Conservation (phyloP, 2,329 filamentous ascomycete species). For the Fusarium albosuccineum region DNA sequence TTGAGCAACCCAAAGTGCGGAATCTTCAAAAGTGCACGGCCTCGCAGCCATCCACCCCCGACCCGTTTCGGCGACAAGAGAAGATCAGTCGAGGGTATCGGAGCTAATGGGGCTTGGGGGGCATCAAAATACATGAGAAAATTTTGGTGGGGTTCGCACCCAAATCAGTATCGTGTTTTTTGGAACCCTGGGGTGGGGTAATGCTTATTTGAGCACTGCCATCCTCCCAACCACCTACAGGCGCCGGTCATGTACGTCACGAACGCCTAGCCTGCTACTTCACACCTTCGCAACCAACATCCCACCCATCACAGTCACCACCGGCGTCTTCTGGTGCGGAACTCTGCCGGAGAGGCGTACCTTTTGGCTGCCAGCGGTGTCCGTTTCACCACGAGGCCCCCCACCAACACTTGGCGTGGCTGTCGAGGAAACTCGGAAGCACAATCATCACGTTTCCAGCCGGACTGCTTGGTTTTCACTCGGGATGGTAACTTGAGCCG, state of each 20-base stretch:
- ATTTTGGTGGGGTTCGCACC: too few species aligned
- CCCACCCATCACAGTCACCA: constrained; percentile 32
- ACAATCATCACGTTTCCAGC: constrained; percentile 32
- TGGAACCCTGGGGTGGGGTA: constrained; percentile 1
- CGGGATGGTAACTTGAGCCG: constrained; percentile 29
- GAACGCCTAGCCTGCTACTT: constrained; percentile 28
- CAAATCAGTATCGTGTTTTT: too few species aligned
- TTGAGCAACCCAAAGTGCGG: constrained; percentile 23
- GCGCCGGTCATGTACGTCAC: constrained; percentile 40
- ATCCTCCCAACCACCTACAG: constrained; percentile 30
- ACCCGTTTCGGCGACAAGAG: constrained; percentile 35
- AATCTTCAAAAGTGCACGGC: constrained; percentile 38
- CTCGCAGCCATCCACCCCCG: constrained; percentile 6
- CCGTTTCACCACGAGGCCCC: constrained; percentile 44
- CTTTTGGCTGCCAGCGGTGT: constrained; percentile 34
- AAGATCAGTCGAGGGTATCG: constrained; percentile 34
- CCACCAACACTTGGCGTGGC: constrained; percentile 39
- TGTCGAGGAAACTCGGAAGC: constrained; percentile 34
- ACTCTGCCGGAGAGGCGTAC: constrained; percentile 41
- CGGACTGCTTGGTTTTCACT: constrained; percentile 15
- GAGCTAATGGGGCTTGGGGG: constrained; percentile 19
- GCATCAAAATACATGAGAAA: too few species aligned
- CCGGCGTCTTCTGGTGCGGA: constrained; percentile 38
- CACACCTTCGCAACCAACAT: constrained; percentile 22
- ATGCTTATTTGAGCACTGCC: constrained; percentile 30